phyloP scores from a whole-genome alignment of 805 yeast species.

The Blastobotrys robertii region DNA sequence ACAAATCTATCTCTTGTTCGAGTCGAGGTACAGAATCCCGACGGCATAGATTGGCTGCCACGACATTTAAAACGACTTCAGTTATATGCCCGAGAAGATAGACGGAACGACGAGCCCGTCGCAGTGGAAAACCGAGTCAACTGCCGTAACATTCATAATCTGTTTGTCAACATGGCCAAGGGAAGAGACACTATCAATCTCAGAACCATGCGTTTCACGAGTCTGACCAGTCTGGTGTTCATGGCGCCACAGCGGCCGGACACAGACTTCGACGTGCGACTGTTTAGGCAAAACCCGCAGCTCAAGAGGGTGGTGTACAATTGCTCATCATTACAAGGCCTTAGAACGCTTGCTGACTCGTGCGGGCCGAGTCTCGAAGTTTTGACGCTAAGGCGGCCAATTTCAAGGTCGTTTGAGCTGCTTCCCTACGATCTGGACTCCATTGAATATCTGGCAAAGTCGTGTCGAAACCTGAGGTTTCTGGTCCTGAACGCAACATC shows the following conservation, averaged over 20 bases:
- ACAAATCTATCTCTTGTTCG: slow-evolving; percentile 1
- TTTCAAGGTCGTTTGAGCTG: slow-evolving; percentile 1
- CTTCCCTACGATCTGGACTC: slow-evolving; percentile 3
- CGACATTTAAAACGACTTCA: not conserved
- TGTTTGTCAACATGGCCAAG: slow-evolving; percentile 2
- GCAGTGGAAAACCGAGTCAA: not conserved
- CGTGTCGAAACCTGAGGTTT: not conserved
- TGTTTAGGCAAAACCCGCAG: slow-evolving; percentile 4
- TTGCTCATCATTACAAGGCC: not conserved
- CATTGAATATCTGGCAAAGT: not conserved
- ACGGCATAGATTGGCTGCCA: slow-evolving; percentile 2
- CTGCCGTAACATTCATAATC: not conserved
- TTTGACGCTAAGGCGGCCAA: slow-evolving; percentile 1
- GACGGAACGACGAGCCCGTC: not conserved
- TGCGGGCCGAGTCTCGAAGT: slow-evolving; percentile 4
- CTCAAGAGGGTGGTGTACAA: slow-evolving; percentile 4
- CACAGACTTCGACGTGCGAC: not conserved
- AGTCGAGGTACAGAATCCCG: slow-evolving; percentile 1
- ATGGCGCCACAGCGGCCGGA: not conserved
- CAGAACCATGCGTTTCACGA: not conserved
- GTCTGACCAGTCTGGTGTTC: slow-evolving; percentile 1
- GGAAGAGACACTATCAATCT: slow-evolving; percentile 4
- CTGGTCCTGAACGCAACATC: not conserved
- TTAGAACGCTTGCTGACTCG: not conserved
- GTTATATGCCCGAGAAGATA: slow-evolving; percentile 1